Conservation (phyloP, 108 stramenopile species). For the Skeletonema marinoi region DNA sequence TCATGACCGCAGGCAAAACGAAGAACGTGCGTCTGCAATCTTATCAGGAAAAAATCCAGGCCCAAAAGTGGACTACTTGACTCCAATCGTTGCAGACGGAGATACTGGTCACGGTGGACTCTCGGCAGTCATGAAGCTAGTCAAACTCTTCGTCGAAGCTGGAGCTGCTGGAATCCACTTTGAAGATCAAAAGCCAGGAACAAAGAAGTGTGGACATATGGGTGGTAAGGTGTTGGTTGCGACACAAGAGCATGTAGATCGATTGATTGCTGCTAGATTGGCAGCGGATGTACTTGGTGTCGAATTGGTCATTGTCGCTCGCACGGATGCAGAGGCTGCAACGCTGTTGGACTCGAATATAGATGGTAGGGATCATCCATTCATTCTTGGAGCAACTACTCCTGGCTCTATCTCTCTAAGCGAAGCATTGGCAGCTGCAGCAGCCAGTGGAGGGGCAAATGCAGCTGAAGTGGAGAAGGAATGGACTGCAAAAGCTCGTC, state of each 20-base stretch:
- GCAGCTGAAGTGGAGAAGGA: slow-evolving; percentile 48
- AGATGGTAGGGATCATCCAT: slow-evolving; percentile 96
- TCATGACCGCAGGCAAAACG: slow-evolving; percentile 92
- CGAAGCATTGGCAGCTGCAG: slow-evolving; percentile 59
- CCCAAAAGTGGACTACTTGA: slow-evolving; percentile 86
- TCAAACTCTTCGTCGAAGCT: slow-evolving; percentile 93
- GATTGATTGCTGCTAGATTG: slow-evolving; percentile 90
- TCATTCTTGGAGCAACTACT: slow-evolving; percentile 87
- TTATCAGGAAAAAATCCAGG: slow-evolving; percentile 64
- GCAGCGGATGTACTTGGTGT: slow-evolving; percentile 92
- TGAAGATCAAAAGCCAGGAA: slow-evolving; percentile 92
- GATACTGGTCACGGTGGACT: slow-evolving; percentile 94
- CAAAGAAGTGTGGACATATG: slow-evolving; percentile 98
- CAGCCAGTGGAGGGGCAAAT: slow-evolving; percentile 39
- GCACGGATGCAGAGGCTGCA: slow-evolving; percentile 97
- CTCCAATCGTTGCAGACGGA: slow-evolving; percentile 95
- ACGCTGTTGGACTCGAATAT: slow-evolving; percentile 94
- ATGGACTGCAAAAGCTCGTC: slow-evolving; percentile 66
- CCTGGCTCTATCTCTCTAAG: slow-evolving; percentile 66
- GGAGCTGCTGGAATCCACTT: slow-evolving; percentile 91
- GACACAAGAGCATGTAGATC: slow-evolving; percentile 95
- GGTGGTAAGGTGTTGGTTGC: slow-evolving; percentile 93
- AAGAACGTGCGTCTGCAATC: slow-evolving; percentile 76
- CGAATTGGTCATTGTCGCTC: slow-evolving; percentile 84
- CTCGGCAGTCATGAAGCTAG: slow-evolving; percentile 95